Base-by-base conservation (phyloP, 352 stramenopile genomes). In the Hyaloperonospora brassicae region DNA sequence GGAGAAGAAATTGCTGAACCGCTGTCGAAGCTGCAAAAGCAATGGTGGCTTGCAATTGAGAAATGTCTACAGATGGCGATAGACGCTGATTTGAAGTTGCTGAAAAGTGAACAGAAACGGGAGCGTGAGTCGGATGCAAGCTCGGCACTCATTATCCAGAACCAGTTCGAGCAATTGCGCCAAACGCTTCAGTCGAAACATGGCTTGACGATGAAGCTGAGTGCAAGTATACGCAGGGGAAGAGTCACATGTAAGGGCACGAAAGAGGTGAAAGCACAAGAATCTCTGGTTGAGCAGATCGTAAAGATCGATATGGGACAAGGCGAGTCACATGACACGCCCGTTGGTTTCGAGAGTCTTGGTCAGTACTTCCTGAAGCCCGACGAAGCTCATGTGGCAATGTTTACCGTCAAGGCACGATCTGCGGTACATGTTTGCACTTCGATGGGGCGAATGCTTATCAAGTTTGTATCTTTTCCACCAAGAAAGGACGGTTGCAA, bases 361-460 rank as follows among this genome's bases (percentile, higher is more conserved):
- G 63, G 63, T 30, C 47, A 38, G 2, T 11, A 62, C 34, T 12
- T 52, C 0, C 21, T 64, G 14, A 0, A 12, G 1, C 44, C 56
- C 0, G 27, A 58, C 21, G 54, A 63, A 50, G 59, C 39, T 23
- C 31, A 52, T 2, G 44, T 72, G 22, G 52, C 52, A 10, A 64
- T 64, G 45, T 72, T 67, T 51, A 70, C 64, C 11, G 47, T 72
- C 0, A 70, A 70, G 45, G 49, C 60, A 42, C 53, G 57, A 7
- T 72, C 64, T 2, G 36, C 27, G 6, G 22, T 72, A 22, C 47
- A 62, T 25, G 31, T 72, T 56, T 64, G 45, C 47, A 57, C 42
- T 10, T 21, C 42, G 7, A 55, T 46, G 10, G 23, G 54, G 12
- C 52, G 57, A 2, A 70, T 70, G 64, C 55, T 27, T 12, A 53